phyloP scores from a whole-genome alignment of 768 basidiomycete genomes.

The Pleurotus djamor region DNA sequence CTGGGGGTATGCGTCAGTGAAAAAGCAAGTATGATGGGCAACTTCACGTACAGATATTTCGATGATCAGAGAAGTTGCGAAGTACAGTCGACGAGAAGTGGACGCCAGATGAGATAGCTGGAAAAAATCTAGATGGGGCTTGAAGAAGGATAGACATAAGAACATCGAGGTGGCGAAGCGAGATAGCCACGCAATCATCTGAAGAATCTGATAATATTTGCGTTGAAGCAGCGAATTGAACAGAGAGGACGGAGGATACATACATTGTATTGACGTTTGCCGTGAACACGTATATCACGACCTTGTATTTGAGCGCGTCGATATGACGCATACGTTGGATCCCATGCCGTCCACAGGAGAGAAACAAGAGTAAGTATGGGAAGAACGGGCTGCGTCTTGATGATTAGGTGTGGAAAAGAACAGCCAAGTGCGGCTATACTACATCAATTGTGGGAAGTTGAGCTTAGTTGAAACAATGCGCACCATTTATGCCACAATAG shows the following conservation, averaged over 20 bases:
- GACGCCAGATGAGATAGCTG: constrained; percentile 33
- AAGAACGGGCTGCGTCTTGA: constrained; percentile 34
- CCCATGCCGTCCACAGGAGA: constrained; percentile 81
- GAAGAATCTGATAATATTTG: constrained; percentile 44
- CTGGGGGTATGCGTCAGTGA: constrained; percentile 29
- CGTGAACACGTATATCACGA: constrained; percentile 63
- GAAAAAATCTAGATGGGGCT: constrained; percentile 35
- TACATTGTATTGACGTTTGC: constrained; percentile 65
- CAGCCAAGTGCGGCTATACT: constrained; percentile 29
- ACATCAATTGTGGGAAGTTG: neutral
- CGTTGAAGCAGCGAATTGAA: neutral
- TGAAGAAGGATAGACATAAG: constrained; percentile 38
- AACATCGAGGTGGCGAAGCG: constrained; percentile 50
- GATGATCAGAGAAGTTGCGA: constrained; percentile 37
- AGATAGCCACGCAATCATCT: constrained; percentile 56
- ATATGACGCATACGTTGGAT: constrained; percentile 72
- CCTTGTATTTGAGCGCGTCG: constrained; percentile 67
- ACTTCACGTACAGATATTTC: constrained; percentile 54
- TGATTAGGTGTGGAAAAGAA: constrained; percentile 21
- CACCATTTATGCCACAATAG: constrained; percentile 45
- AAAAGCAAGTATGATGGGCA: neutral
- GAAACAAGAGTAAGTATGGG: constrained; percentile 56
- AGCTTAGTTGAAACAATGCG: constrained; percentile 12
- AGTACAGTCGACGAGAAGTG: constrained; percentile 39
- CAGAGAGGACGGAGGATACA: constrained; percentile 17